These are phyloP conservation scores for Aspergillus carbonarius DNA, from an alignment of 2,329 filamentous ascomycete genomes.

Conservation along the genomic window DNA sequence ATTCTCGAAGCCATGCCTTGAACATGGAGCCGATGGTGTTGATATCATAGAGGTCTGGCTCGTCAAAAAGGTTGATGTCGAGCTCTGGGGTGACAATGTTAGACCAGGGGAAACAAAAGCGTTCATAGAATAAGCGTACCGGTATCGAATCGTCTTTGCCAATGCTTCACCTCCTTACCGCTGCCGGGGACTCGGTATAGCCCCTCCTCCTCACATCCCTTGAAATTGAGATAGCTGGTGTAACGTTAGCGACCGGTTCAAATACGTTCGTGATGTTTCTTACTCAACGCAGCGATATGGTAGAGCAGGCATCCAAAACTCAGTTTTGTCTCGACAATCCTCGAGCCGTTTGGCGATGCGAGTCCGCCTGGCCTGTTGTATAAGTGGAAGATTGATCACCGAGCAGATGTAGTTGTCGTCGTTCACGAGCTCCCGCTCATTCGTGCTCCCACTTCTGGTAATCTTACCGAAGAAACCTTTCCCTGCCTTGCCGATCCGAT, in stretches of 20 bases:
- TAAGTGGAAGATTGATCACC: conserved; percentile 79
- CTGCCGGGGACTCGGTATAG: conserved; percentile 91
- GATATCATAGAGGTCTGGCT: conserved; percentile 87
- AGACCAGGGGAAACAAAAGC: background rate
- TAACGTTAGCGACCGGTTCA: conserved; percentile 16
- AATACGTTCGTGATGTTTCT: conserved; percentile 28
- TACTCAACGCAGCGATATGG: conserved; percentile 92
- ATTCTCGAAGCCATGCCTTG: conserved; percentile 90
- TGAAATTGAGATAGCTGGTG: conserved; percentile 79
- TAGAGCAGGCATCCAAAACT: conserved; percentile 97
- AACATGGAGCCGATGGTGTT: conserved; percentile 96
- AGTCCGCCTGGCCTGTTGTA: conserved; percentile 87
- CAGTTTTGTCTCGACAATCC: conserved; percentile 88
- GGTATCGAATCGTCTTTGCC: conserved; percentile 87
- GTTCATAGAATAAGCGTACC: conserved; percentile 50
- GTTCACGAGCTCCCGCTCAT: conserved; percentile 66
- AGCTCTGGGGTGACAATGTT: conserved; percentile 56
- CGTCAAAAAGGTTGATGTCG: conserved; percentile 87
- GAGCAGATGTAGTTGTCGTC: conserved; percentile 82
- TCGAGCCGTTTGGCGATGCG: conserved; percentile 88
- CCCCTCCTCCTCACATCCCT: conserved; percentile 89
- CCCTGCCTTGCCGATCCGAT: conserved; percentile 68
- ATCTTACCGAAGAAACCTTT: conserved; percentile 82
- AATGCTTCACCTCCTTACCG: conserved; percentile 85
- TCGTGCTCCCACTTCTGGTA: conserved; percentile 67